Percentiles rank a stretch among this genome's conserved stretches.
Conservation (phyloP, 495 filamentous ascomycete species). For the Umbilicaria muhlenbergii region DNA sequence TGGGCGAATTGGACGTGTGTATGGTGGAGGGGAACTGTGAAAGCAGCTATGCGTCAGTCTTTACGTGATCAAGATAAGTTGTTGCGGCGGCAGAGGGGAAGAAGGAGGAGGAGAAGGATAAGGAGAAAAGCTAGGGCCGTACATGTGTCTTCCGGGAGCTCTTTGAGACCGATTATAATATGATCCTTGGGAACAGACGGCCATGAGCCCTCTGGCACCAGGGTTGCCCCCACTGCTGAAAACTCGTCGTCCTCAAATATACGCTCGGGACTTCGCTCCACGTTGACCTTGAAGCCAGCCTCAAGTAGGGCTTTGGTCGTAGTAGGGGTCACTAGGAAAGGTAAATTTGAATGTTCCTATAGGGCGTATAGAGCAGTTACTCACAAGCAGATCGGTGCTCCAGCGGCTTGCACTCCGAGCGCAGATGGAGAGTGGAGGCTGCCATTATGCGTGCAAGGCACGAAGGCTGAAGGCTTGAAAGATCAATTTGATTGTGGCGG, state of each 20-base stretch:
- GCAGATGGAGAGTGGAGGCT: not conserved
- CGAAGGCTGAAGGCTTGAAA: no score
- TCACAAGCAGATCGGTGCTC: constrained; percentile 6
- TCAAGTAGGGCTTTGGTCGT: constrained; percentile 66
- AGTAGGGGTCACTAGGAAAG: constrained; percentile 35
- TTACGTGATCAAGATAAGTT: not conserved
- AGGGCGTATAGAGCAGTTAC: not conserved
- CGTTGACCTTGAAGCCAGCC: constrained; percentile 68
- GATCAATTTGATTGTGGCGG: no score
- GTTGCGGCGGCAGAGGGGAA: constrained; percentile 1
- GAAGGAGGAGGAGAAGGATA: not conserved
- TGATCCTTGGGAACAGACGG: constrained; percentile 56
- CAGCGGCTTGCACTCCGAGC: constrained; percentile 7
- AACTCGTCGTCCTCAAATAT: constrained; percentile 66
- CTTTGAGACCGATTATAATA: constrained; percentile 86
- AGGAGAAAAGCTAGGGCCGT: constrained; percentile 11
- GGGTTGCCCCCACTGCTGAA: constrained; percentile 42
- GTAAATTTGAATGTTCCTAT: not conserved
- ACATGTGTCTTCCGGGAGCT: constrained; percentile 75
- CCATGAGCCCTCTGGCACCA: constrained; percentile 80
- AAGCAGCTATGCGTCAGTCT: not conserved
- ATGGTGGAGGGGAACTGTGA: constrained; percentile 58
- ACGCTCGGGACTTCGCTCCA: constrained; percentile 64
- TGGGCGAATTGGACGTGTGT: constrained; percentile 73
- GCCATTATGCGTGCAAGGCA: no score